Evolutionary conservation across 257 asterid genomes (phyloP), one percentile per base, ranked within the genome.

Genomic region (Solanum rostratum): DNA sequence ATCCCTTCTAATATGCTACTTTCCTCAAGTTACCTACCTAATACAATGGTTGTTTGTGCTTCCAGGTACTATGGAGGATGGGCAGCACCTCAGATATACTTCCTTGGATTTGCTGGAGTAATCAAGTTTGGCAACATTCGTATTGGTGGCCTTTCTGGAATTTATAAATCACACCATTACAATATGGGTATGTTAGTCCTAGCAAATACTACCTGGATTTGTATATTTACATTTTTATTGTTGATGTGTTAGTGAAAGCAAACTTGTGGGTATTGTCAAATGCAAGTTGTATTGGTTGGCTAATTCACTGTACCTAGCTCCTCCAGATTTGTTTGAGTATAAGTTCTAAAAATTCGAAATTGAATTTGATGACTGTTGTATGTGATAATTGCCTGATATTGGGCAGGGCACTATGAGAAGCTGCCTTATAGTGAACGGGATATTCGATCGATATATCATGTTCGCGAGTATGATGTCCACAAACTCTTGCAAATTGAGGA

Each of bases 41-140:
- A 89, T 78, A 84, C 62, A 83, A 30, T 46, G 63, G 81, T 79
- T 53, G 53, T 68, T 6, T 89, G 84, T 87, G 85, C 59, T 74
- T 87, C 80, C 89, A 96, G 99, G 90, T 96, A 92, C 88, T 96
- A 95, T 87, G 98, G 98, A 55, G 99, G 99, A 85, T 95, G 98
- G 98, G 98, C 91, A 85, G 98, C 98, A 78, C 99, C 98, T 59
- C 87, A 93, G 29, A 96, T 96, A 83, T 96, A 88, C 92, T 96
- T 96, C 90, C 97, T 96, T 85, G 99, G 98, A 80, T 92, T 91
- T 90, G 98, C 98, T 22, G 99, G 99, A 85, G 89, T 96, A 55
- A 59, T 95, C 86, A 96, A 91, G 91, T 96, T 92, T 87, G 99
- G 99, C 68, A 96, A 93, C 88, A 87, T 96, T 88, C 99, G 99